Evolutionary conservation across 2,329 filamentous ascomycete genomes (phyloP).

Genomic region (Monilinia laxa): DNA sequence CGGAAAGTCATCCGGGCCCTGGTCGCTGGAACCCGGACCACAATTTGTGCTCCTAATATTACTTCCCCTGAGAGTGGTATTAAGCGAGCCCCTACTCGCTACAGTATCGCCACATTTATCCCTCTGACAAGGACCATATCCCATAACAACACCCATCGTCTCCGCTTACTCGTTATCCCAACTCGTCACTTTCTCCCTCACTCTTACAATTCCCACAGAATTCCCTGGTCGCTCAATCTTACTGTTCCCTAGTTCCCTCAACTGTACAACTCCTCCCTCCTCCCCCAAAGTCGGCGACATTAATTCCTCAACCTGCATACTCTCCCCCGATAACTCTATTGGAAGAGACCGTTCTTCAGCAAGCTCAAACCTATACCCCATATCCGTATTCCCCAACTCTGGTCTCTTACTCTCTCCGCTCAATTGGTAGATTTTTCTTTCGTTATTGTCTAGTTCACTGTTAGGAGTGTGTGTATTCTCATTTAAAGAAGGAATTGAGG

Average conservation of each 20-base stretch:
- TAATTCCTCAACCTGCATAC: background rate
- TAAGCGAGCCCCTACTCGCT: background rate
- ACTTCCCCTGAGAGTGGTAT: background rate
- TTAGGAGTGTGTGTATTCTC: background rate
- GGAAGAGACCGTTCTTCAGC: background rate
- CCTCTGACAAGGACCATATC: background rate
- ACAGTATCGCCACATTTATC: background rate
- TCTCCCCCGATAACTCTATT: background rate
- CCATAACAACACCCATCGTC: background rate
- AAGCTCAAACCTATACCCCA: background rate
- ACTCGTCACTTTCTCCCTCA: background rate
- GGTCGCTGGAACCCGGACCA: too few relatives aligned
- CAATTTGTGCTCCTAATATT: background rate
- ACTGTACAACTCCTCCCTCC: background rate
- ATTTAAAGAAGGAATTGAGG: background rate
- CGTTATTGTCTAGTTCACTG: background rate
- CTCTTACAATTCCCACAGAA: background rate
- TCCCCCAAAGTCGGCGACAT: conserved; percentile 2
- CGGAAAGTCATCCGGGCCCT: background rate
- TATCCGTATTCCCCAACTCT: background rate
- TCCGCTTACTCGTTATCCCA: background rate
- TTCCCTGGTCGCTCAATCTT: background rate
- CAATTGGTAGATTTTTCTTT: background rate
- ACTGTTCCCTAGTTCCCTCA: background rate
- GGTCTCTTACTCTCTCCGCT: background rate